phyloP scores from a whole-genome alignment of 768 basidiomycete species.

The Dioszegia aurantiaca region DNA sequence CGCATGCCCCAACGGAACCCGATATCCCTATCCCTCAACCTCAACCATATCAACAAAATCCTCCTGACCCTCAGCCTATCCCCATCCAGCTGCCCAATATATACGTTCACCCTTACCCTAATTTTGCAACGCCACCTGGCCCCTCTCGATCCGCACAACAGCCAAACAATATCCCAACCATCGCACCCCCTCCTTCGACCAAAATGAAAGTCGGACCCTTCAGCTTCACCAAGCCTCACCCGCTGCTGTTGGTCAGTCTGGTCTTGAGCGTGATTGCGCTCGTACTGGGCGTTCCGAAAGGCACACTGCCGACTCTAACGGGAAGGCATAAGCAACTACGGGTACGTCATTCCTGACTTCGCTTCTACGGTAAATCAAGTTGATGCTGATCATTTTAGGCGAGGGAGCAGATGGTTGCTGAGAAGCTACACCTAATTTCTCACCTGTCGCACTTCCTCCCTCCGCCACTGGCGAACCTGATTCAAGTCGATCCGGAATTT shows the following conservation, averaged over 20 bases:
- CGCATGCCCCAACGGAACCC: constrained; percentile 10
- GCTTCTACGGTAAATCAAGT: not conserved
- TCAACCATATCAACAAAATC: no score
- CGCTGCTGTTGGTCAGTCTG: constrained; percentile 39
- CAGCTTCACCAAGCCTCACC: constrained; percentile 30
- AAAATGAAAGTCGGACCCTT: constrained; percentile 21
- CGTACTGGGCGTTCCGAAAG: constrained; percentile 41
- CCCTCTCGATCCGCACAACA: constrained; percentile 10
- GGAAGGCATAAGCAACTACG: constrained; percentile 40
- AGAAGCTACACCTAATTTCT: constrained; percentile 30
- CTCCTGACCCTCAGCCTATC: constrained; percentile 14
- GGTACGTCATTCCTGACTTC: constrained; percentile 23
- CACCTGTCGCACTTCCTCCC: constrained; percentile 42
- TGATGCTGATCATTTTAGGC: constrained; percentile 19
- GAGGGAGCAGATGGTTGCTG: constrained; percentile 30
- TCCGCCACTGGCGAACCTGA: constrained; percentile 31
- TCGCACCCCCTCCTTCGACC: not conserved
- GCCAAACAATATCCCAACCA: not conserved
- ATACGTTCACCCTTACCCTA: constrained; percentile 35
- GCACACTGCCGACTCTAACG: constrained; percentile 39
- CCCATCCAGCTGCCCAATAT: constrained; percentile 38
- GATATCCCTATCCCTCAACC: constrained; percentile 14
- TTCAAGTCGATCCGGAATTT: constrained; percentile 20
- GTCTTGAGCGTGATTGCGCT: constrained; percentile 33
- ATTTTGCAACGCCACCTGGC: no score